A percentile compares a stretch with the other conserved stretches of the same genome.
These are phyloP conservation scores for Diaporthe ilicicola DNA, from an alignment of 2,329 filamentous ascomycete species.

Conservation along the genomic window DNA sequence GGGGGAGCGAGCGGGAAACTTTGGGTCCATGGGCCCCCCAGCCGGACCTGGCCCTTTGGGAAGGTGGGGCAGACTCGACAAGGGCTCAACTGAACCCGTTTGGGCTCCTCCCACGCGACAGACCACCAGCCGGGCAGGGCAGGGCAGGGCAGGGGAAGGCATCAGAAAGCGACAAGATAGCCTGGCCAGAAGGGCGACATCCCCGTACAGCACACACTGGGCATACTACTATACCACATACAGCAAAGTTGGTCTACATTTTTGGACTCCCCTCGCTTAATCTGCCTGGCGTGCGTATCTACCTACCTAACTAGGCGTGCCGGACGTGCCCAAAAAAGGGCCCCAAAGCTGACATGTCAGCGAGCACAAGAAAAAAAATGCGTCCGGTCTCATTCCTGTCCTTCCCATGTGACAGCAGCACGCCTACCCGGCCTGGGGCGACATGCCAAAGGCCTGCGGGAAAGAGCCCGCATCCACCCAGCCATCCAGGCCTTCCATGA, in stretches of 20 bases:
- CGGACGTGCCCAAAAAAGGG: not conserved
- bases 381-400: constrained; percentile 9
- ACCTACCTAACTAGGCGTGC: constrained; percentile 6
- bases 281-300: not conserved
- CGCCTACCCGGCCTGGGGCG: not conserved
- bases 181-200: not conserved
- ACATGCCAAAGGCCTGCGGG: constrained; percentile 1
- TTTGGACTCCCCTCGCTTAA: constrained; percentile 16
- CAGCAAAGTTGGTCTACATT: not conserved
- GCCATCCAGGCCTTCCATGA: not conserved
- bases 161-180: not conserved
- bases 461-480: not conserved
- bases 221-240: not conserved
- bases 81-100: constrained; percentile 2
- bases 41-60: constrained; percentile 4
- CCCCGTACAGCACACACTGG: not conserved
- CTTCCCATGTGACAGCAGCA: constrained; percentile 19
- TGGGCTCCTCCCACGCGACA: constrained; percentile 13
- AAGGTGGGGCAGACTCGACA: constrained; percentile 15
- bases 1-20: constrained; percentile 19
- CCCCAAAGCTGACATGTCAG: constrained; percentile 19
- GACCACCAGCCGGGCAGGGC: not conserved
- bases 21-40: constrained; percentile 8
- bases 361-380: constrained; percentile 9
- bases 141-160: not conserved